Evolutionary conservation across 169 alveolate species (phyloP).

Genomic region (Babesia ovis): DNA sequence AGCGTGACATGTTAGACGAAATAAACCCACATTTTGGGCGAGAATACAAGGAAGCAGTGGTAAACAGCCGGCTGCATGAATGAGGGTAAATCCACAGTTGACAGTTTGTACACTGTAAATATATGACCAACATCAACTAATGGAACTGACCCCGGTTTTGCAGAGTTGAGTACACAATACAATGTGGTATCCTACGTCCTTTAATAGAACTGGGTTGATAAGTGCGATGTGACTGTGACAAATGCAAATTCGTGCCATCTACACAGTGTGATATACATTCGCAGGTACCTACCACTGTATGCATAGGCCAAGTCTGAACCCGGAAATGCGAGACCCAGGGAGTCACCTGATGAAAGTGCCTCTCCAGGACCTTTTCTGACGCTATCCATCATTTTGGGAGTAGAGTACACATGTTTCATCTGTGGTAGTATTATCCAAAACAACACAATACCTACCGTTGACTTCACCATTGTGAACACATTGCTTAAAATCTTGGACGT

Average conservation of each 20-base stretch:
- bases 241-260: background rate
- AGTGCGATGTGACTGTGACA: conserved; percentile 42
- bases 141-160: background rate
- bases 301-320: conserved; percentile 67
- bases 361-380: conserved; percentile 29
- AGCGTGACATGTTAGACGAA: too few species aligned
- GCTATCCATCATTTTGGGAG: conserved; percentile 58
- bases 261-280: background rate
- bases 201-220: conserved; percentile 51
- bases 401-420: conserved; percentile 59
- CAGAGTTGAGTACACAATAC: conserved; percentile 31
- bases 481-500: conserved; percentile 3
- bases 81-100: conserved; percentile 62
- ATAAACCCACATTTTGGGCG: conserved; percentile 23
- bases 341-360: conserved; percentile 10
- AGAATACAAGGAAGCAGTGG: conserved; percentile 39
- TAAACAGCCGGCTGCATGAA: conserved; percentile 56
- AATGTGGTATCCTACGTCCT: conserved; percentile 58
- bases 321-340: conserved; percentile 61
- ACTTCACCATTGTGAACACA: conserved; percentile 4
- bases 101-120: conserved; percentile 47
- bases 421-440: background rate
- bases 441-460: conserved; percentile 24
- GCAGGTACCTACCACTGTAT: conserved; percentile 25
- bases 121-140: background rate